These are phyloP conservation scores for Herpotrichia juniperi DNA, from an alignment of 2,329 filamentous ascomycete species.

Conservation along the genomic window DNA sequence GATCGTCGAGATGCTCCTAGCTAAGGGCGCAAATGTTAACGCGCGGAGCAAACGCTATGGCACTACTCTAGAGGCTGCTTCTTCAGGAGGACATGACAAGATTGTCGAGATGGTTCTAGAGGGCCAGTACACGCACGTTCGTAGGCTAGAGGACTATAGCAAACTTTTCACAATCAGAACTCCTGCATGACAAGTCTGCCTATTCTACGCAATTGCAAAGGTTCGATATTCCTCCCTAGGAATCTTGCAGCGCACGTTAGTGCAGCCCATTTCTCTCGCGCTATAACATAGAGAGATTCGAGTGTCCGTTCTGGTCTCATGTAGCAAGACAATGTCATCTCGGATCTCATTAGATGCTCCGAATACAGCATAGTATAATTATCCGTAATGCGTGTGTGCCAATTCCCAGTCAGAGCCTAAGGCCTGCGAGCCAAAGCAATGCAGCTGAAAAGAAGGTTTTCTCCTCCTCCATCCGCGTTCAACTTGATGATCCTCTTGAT, in stretches of 20 bases:
- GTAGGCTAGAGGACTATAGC: no score
- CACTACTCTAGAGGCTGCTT: no score
- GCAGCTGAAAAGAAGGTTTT: constrained; percentile 65
- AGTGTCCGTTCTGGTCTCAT: no score
- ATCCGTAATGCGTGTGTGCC: constrained; percentile 12
- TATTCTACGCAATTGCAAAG: no score
- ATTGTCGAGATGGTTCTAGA: neutral
- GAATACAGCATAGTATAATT: constrained; percentile 6
- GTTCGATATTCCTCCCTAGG: no score
- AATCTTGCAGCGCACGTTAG: no score
- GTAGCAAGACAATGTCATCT: constrained; percentile 17
- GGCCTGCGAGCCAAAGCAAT: constrained; percentile 60
- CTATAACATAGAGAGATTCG: no score
- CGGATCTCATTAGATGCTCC: constrained; percentile 13
- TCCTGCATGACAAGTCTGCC: neutral
- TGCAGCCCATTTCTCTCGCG: no score
- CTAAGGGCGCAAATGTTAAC: no score
- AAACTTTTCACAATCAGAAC: neutral
- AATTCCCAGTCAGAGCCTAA: constrained; percentile 13
- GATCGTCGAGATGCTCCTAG: no score
- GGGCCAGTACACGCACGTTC: neutral
- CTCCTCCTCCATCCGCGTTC: constrained; percentile 56
- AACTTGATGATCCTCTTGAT: constrained; percentile 61
- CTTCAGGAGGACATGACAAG: neutral
- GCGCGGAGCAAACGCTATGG: no score